phyloP scores from a whole-genome alignment of 73 alveolate species.

The Paramecium primaurelia region DNA sequence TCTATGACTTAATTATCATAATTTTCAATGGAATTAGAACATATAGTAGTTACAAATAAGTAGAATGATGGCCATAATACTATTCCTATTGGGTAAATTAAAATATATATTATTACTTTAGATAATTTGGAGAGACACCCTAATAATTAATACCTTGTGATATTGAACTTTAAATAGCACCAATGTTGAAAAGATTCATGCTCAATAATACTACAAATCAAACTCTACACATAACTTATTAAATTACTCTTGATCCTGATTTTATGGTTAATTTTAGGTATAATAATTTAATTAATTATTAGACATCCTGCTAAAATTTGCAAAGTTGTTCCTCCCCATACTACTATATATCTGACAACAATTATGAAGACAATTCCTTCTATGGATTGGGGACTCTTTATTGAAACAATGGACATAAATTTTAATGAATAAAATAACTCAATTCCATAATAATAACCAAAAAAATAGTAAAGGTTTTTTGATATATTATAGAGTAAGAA shows the following conservation, averaged over 20 bases:
- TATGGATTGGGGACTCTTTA: slow-evolving; percentile 33
- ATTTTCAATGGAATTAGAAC: neutral
- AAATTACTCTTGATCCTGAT: neutral
- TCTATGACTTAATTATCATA: neutral
- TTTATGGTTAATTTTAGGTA: neutral
- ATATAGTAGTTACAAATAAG: neutral
- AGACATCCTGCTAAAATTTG: slow-evolving; percentile 24
- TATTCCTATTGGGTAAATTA: neutral
- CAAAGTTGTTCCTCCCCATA: neutral
- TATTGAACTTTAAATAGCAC: neutral
- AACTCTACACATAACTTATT: neutral
- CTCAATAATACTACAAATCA: neutral
- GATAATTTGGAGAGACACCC: neutral
- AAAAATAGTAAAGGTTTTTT: neutral
- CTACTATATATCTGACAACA: neutral
- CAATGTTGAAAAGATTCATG: neutral
- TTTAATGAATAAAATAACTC: neutral
- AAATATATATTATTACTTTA: neutral
- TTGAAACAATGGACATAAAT: neutral
- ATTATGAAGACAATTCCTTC: neutral
- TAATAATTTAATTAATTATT: neutral
- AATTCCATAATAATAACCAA: neutral
- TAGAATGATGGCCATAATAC: neutral
- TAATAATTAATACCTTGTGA: neutral
- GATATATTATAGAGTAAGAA: neutral